Base-by-base conservation (phyloP, 2,329 filamentous ascomycete genomes). In the Aspergillus persii region DNA sequence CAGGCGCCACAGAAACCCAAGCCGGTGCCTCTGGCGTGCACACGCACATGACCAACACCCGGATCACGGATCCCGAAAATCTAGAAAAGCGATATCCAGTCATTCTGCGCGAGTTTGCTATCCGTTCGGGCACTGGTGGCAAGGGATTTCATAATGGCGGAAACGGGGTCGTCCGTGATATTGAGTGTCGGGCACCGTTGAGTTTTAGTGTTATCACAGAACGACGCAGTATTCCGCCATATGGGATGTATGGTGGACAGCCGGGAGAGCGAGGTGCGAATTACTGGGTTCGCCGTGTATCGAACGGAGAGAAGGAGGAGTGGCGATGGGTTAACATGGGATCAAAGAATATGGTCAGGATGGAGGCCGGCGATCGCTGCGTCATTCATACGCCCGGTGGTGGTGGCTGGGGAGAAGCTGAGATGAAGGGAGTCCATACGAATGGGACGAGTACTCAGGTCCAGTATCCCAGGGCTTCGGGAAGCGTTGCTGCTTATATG, bases 41-140 rank as follows among this genome's bases (percentile, higher is more conserved):
- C 71, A 88, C 85, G 2, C 89, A 93, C 76, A 92, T 92, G 88
- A 94, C 90, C 7, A 94, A 94, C 73, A 94, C 90, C 1, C 83
- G 89, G 12, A 93, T 93, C 70, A 92, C 90, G 0, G 90, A 94
- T 71, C 82, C 88, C 0, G 90, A 94, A 71, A 84, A 92, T n/a
- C 89, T 93, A 63, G 90, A 94, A 76, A 81, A 88, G 29, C 79
- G 90, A 3, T 92, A 92, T 67, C 89, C 89, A 0, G 89, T 92
- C 1, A 76, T 94, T 1, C 75, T 94, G 39, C 80, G 87, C 3
- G 83, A 89, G 63, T 93, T 92, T 71, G 81, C 83, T 5, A 77
- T 94, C 11, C 78, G 89, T 1, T 66, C 76, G 1, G 86, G 84
- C 0, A 87, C 84, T 41, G 86, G 86, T 0, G 90, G 90, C 0